These are phyloP conservation scores for Rhodosporidiobolus odoratus DNA, from an alignment of 768 basidiomycete species.

Conservation along the genomic window DNA sequence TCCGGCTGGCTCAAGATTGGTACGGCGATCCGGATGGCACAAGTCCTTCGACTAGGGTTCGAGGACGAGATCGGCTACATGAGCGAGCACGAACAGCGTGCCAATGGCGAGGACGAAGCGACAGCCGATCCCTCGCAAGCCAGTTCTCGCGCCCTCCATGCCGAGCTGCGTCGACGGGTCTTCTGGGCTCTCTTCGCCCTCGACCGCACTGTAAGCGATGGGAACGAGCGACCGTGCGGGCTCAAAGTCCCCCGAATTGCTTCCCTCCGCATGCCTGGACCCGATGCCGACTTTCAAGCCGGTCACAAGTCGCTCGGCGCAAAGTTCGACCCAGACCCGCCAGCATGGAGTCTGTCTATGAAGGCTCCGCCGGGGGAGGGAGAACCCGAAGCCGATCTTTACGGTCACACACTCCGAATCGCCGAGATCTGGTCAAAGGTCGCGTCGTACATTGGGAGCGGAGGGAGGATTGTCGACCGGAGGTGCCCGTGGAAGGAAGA, in stretches of 20 bases:
- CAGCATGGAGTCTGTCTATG: conserved; percentile 20
- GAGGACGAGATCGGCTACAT: conserved; percentile 33
- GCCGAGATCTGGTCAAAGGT: conserved; percentile 35
- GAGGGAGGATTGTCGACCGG: conserved; percentile 35
- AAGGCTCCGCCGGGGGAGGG: conserved; percentile 2
- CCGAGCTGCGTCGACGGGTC: conserved; percentile 29
- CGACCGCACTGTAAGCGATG: conserved; percentile 36
- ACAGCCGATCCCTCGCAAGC: background rate
- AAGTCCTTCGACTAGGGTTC: conserved; percentile 32
- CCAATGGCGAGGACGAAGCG: too few relatives aligned
- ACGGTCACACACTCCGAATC: conserved; percentile 33
- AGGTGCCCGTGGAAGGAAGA: conserved; percentile 29
- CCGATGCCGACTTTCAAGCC: conserved; percentile 28
- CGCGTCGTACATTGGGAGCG: conserved; percentile 31
- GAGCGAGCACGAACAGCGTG: background rate
- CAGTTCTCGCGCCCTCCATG: background rate
- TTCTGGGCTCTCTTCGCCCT: conserved; percentile 37
- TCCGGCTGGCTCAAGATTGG: conserved; percentile 37
- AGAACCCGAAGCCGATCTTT: conserved; percentile 32
- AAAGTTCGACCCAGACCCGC: conserved; percentile 27
- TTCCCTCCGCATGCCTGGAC: conserved; percentile 31
- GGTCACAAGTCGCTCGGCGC: conserved; percentile 18
- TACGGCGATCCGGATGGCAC: conserved; percentile 36
- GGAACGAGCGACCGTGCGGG: conserved; percentile 37
- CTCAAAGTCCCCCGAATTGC: conserved; percentile 31